Evolutionary conservation across 2,329 filamentous ascomycete genomes (phyloP).

Genomic region (Fusarium circinatum): DNA sequence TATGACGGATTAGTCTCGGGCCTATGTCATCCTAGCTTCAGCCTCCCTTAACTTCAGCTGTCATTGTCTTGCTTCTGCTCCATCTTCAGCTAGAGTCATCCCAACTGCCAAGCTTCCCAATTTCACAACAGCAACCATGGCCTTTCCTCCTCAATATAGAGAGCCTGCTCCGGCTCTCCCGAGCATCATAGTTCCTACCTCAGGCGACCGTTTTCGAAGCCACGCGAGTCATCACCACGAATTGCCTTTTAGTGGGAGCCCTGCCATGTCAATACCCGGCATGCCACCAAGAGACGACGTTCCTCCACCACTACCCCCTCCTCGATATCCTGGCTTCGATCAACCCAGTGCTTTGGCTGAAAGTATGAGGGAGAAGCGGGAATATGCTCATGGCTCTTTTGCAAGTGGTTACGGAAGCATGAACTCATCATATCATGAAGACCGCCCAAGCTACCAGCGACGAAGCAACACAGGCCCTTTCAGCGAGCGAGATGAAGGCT

Average conservation of each 20-base stretch:
- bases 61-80: constrained; percentile 39
- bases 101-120: constrained; percentile 25
- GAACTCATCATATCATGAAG: constrained; percentile 49
- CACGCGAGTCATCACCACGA: constrained; percentile 47
- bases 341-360: constrained; percentile 44
- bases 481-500: constrained; percentile 55
- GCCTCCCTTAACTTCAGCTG: constrained; percentile 40
- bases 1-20: constrained; percentile 41
- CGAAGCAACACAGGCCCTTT: constrained; percentile 36
- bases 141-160: constrained; percentile 51
- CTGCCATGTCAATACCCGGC: constrained; percentile 57
- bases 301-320: constrained; percentile 60
- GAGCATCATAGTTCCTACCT: constrained; percentile 50
- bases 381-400: constrained; percentile 46
- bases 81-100: constrained; percentile 40
- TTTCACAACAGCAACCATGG: constrained; percentile 45
- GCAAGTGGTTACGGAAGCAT: constrained; percentile 56
- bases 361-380: constrained; percentile 47
- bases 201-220: constrained; percentile 44
- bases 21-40: constrained; percentile 40
- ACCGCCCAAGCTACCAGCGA: constrained; percentile 49
- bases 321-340: constrained; percentile 51
- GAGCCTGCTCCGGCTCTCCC: constrained; percentile 50
- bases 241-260: constrained; percentile 48
- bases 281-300: constrained; percentile 47